A percentile compares a stretch with the other conserved stretches of the same genome.
Conservation (phyloP, 495 filamentous ascomycete species). For the Thermochaetoides thermophila region DNA sequence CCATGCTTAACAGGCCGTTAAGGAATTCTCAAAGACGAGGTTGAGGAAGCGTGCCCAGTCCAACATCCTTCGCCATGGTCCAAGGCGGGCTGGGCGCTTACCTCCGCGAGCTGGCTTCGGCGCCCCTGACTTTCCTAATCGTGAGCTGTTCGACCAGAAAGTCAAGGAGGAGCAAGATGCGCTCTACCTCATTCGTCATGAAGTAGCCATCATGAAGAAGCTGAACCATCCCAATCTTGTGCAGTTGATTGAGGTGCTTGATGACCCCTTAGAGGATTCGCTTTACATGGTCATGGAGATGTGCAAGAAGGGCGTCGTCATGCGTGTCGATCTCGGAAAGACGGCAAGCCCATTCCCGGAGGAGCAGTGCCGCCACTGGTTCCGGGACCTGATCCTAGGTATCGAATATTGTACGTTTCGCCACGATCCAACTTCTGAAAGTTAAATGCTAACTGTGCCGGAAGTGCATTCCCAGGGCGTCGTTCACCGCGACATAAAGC, state of each 20-base stretch:
- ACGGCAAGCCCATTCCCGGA: constrained; percentile 68
- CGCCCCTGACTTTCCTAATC: constrained; percentile 49
- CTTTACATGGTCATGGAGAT: constrained; percentile 98
- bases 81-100: constrained; percentile 26
- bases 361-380: constrained; percentile 78
- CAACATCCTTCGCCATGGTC: constrained; percentile 54
- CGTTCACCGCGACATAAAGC: constrained; percentile 95
- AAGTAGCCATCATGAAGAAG: constrained; percentile 99
- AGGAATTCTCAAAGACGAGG: constrained; percentile 91
- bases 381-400: constrained; percentile 86
- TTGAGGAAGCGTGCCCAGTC: constrained; percentile 89
- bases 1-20: constrained; percentile 87
- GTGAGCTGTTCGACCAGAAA: constrained; percentile 30
- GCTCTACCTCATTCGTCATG: constrained; percentile 79
- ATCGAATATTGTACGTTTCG: constrained; percentile 70
- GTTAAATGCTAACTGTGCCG: background rate
- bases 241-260: constrained; percentile 82
- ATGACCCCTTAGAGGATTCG: constrained; percentile 89
- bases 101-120: constrained; percentile 31
- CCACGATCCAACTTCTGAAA: background rate
- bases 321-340: constrained; percentile 88
- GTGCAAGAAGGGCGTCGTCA: constrained; percentile 96
- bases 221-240: constrained; percentile 87
- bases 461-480: constrained; percentile 84
- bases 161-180: constrained; percentile 55